Evolutionary conservation across 208 protist species (phyloP).

Genomic region (Phytomonas francai): DNA sequence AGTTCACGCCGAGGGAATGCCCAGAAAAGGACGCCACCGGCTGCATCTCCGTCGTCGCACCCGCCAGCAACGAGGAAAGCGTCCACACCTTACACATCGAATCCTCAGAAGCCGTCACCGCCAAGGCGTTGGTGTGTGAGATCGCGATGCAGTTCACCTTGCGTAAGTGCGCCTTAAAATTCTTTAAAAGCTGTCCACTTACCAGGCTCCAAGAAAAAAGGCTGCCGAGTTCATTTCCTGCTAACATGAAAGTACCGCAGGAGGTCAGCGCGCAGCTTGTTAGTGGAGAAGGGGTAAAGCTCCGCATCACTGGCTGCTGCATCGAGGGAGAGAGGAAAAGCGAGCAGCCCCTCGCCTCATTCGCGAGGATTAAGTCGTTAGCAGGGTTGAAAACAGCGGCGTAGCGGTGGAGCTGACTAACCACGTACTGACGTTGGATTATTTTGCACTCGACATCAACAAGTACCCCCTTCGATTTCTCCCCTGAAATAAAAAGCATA

Average conservation of each 20-base stretch:
- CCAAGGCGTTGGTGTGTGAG: slow-evolving; percentile 41
- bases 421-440: slow-evolving; percentile 40
- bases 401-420: slow-evolving; percentile 21
- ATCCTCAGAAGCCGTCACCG: slow-evolving; percentile 68
- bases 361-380: slow-evolving; percentile 25
- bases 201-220: slow-evolving; percentile 63
- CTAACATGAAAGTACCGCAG: slow-evolving; percentile 64
- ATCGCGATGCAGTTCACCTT: slow-evolving; percentile 46
- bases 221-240: slow-evolving; percentile 45
- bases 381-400: slow-evolving; percentile 38
- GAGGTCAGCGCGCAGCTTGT: slow-evolving; percentile 33
- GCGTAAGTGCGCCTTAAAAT: slow-evolving; percentile 54
- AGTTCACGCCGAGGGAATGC: slow-evolving; percentile 60
- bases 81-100: slow-evolving; percentile 70
- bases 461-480: slow-evolving; percentile 33
- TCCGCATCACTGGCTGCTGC: slow-evolving; percentile 66
- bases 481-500: slow-evolving; percentile 69
- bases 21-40: slow-evolving; percentile 38
- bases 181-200: slow-evolving; percentile 57
- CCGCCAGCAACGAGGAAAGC: slow-evolving; percentile 17
- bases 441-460: slow-evolving; percentile 43
- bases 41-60: background rate
- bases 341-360: slow-evolving; percentile 44
- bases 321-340: slow-evolving; percentile 47
- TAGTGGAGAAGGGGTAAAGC: slow-evolving; percentile 59